Base-by-base conservation (phyloP, 2,329 filamentous ascomycete species). In the Fusarium decemcellulare region DNA sequence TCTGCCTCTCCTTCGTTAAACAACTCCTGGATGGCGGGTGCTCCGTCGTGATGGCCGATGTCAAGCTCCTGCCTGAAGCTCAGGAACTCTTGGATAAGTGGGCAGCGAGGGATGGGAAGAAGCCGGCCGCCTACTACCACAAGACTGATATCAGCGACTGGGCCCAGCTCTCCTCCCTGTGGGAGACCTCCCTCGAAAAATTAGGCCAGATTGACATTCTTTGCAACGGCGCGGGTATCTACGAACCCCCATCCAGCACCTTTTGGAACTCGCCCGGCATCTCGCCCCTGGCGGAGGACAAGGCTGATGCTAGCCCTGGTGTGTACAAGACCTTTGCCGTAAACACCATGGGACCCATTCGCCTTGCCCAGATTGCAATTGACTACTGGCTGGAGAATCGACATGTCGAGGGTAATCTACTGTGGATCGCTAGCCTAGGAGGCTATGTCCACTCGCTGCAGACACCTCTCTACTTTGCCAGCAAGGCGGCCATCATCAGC, bases 161-260 rank as follows among this genome's bases (percentile, higher is more conserved):
- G 70, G 29, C 58, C 1, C 72, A 76, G 40, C 76, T 79, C 44
- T 70, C 54, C 2, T 32, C 61, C 2, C 32, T 76, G 2, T 77
- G 73, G 74, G 64, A 73, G 6, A 62, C 34, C 0, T 81, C 88
- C 0, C 42, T 88, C 0, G 71, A 81, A 14, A 72, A 74, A 1
- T 90, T 86, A 64, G 87, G 86, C 0, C 79, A 85, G 11, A 71
- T 91, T 3, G 87, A 91, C 68, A 87, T 91, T 42, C 77, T 91
- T 1, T 80, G 90, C 12, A 91, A 91, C 70, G 87, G 87, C 55
- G 89, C 91, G 4, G 90, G 90, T 0, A 78, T 91, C 11, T 77
- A 74, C 14, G 77, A 79, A 54, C 73, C 77, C 3, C 72, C 73
- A 3, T 68, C 50, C 3, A 72, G 62, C 8, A 57, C 65, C 8